Base-by-base conservation (phyloP, 257 asterid species). In the Ocimum tenuiflorum region DNA sequence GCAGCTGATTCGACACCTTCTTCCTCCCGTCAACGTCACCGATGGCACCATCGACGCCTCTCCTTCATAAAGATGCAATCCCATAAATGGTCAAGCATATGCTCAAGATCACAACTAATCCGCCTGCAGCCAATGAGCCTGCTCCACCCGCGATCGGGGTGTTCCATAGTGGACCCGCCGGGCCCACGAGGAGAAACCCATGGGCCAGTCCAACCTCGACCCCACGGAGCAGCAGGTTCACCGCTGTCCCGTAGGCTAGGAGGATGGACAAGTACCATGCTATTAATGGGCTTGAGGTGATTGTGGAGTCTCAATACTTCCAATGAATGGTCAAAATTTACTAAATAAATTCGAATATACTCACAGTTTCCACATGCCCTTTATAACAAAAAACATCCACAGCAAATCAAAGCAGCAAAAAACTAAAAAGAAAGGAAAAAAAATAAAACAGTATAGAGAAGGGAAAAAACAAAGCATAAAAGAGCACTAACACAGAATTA, bases 281-380 rank as follows among this genome's bases (percentile, higher is more conserved):
- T 13, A 94, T 81, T 72, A 94, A 61, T 10, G 99, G 99, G 60
- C 99, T 94, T 10, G 99, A 90, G 12, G 99, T 94, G 15, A 94
- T 79, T n/a, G n/a, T 0, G 99, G 99, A 8, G 99, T 94, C 60
- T 94, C 99, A 0, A 94, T 86, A 58, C 96, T 88, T 55, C 99
- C 99, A 15, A 94, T 90, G 85, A 94, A 94, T 0, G 99, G 99
- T 94, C 99, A 2, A 96, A 96, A 24, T 91, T 91, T 65, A 91
- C 6, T 6, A 31, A 31, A 31, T 3, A 31, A 2, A 31, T 31
- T 31, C 36, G 36, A 31, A 31, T 31, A 31, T 31, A 31, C 0
- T 31, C 3, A 4, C 7, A 31, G 6, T 31, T 5, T 4, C 36
- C 3, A 31, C 36, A 31, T 31, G 36, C 31, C 31, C 31, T 1